phyloP scores from a whole-genome alignment of 2,329 filamentous ascomycete species.

The Purpureocillium lavendulum region DNA sequence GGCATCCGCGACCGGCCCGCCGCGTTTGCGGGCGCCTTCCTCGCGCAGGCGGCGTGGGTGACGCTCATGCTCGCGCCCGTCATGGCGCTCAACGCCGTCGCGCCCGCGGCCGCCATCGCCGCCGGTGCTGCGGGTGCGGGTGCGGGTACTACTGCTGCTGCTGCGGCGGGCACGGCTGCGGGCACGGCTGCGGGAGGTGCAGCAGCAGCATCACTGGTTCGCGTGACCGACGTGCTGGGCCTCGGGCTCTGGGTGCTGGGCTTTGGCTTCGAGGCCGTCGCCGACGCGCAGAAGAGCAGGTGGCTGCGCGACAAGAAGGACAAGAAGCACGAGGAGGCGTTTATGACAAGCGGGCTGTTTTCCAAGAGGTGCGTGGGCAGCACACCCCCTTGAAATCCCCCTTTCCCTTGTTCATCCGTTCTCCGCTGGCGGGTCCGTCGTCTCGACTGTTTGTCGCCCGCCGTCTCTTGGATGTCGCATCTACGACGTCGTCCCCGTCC shows the following conservation, averaged over 20 bases:
- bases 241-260: slow-evolving; percentile 50
- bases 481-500: too few relatives aligned
- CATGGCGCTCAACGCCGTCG: slow-evolving; percentile 51
- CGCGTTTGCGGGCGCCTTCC: slow-evolving; percentile 28
- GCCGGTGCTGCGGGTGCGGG: slow-evolving; percentile 38
- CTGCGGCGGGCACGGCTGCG: too few relatives aligned
- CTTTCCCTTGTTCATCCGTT: not conserved
- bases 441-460: too few relatives aligned
- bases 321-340: slow-evolving; percentile 60
- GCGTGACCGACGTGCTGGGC: slow-evolving; percentile 48
- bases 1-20: slow-evolving; percentile 25
- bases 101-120: slow-evolving; percentile 36
- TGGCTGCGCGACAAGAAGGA: slow-evolving; percentile 54
- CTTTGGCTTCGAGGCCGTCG: slow-evolving; percentile 50
- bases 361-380: slow-evolving; percentile 32
- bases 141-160: too few relatives aligned
- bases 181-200: too few relatives aligned
- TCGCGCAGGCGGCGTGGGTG: slow-evolving; percentile 59
- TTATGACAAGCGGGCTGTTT: slow-evolving; percentile 57
- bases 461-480: too few relatives aligned
- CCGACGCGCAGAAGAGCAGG: slow-evolving; percentile 54
- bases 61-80: slow-evolving; percentile 59
- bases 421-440: too few relatives aligned
- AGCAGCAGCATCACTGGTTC: too few relatives aligned
- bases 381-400: too few relatives aligned